Percentiles rank a stretch among this genome's conserved stretches.
Conservation (phyloP, 805 yeast species). For the Wickerhamiella vanderwaltii region DNA sequence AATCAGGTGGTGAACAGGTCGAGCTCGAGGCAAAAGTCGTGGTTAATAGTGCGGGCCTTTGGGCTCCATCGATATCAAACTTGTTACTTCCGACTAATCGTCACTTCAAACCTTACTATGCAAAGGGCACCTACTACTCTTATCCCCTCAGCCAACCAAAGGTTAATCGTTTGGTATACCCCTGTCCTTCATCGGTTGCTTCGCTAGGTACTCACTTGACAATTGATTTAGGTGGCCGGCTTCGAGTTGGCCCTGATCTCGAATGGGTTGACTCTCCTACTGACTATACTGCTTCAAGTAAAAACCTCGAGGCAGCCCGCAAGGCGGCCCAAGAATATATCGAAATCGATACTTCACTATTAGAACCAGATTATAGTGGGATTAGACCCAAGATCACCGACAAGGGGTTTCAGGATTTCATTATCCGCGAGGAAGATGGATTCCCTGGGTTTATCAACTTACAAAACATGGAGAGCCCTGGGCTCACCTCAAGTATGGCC, state of each 20-base stretch:
- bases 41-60: slow-evolving; percentile 68
- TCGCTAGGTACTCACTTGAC: slow-evolving; percentile 85
- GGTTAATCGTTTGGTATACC: slow-evolving; percentile 53
- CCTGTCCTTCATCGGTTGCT: slow-evolving; percentile 61
- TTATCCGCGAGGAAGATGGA: slow-evolving; percentile 56
- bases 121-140: slow-evolving; percentile 74
- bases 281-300: slow-evolving; percentile 24
- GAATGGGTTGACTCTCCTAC: slow-evolving; percentile 50
- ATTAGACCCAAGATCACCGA: slow-evolving; percentile 62
- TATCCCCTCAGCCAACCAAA: slow-evolving; percentile 39
- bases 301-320: slow-evolving; percentile 43
- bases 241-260: slow-evolving; percentile 79
- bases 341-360: slow-evolving; percentile 35
- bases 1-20: slow-evolving; percentile 17
- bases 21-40: slow-evolving; percentile 39
- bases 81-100: slow-evolving; percentile 52
- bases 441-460: slow-evolving; percentile 69
- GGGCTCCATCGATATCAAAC: slow-evolving; percentile 62
- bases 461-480: slow-evolving; percentile 83
- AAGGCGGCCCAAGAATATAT: slow-evolving; percentile 52
- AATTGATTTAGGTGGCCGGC: slow-evolving; percentile 63
- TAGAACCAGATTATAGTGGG: slow-evolving; percentile 65
- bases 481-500: slow-evolving; percentile 71
- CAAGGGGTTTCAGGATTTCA: slow-evolving; percentile 52
- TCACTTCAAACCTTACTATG: slow-evolving; percentile 50